A percentile compares a stretch with the other conserved stretches of the same genome.
Conservation (phyloP, 2,329 filamentous ascomycete genomes). For the Trichocomaceae sp. region DNA sequence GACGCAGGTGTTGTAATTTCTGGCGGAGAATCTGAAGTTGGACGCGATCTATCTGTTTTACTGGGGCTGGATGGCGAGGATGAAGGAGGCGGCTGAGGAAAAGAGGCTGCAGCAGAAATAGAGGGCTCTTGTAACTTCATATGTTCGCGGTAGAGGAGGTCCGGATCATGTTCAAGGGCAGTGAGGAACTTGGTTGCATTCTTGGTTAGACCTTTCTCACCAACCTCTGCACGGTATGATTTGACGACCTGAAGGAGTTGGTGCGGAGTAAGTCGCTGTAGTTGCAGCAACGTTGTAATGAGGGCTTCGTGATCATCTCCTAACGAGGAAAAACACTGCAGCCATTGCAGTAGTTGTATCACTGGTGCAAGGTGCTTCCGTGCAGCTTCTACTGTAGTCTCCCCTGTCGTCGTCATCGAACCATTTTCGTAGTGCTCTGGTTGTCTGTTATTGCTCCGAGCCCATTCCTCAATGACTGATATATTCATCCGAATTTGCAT, state of each 20-base stretch:
- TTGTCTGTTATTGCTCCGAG: constrained; percentile 81
- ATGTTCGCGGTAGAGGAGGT: constrained; percentile 44
- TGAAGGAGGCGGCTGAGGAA: neutral
- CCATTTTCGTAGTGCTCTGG: constrained; percentile 95
- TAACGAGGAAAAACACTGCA: constrained; percentile 94
- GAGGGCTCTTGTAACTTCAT: constrained; percentile 24
- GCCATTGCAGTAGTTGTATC: constrained; percentile 91
- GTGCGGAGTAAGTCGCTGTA: constrained; percentile 75
- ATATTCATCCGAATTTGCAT: constrained; percentile 99
- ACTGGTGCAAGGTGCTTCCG: constrained; percentile 80
- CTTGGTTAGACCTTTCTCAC: constrained; percentile 85
- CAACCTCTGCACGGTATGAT: constrained; percentile 90
- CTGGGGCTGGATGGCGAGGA: constrained; percentile 1
- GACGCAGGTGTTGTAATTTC: neutral
- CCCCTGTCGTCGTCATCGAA: constrained; percentile 75
- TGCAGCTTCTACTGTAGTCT: constrained; percentile 77
- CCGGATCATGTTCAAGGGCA: constrained; percentile 68
- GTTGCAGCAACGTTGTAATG: constrained; percentile 79
- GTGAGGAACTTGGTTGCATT: constrained; percentile 80
- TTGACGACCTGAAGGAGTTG: constrained; percentile 88
- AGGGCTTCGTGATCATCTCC: constrained; percentile 85
- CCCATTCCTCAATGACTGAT: constrained; percentile 92
- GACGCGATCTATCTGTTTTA: constrained; percentile 15
- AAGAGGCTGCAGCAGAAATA: neutral
- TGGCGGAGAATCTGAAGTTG: neutral